Base-by-base conservation (phyloP, 179 eudicot genomes). In the Monotropa hypopitys region DNA sequence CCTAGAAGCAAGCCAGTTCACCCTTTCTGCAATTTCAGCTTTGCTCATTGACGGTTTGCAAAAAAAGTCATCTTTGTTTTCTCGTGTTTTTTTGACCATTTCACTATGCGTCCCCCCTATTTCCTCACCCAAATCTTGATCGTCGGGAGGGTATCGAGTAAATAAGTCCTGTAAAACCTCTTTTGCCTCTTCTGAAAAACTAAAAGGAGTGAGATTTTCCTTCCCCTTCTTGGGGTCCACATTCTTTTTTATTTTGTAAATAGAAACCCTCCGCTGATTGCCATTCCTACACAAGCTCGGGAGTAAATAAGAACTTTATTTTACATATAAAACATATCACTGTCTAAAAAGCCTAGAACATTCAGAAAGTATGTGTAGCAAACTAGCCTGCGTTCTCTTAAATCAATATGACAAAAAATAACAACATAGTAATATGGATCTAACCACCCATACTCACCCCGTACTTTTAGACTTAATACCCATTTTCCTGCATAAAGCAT, bases 401-500 rank as follows among this genome's bases (percentile, higher is more conserved):
- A 28, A 76, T 46, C 66, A 35, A 23, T 50, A 42, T 35, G n/a
- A 18, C 2, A 46, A 26, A 71, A 33, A 69, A 50, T 8, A 61
- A 43, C 49, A 38, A 7, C 33, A 43, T 42, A 30, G 20, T 15
- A 72, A 21, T 42, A 62, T 7, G 30, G 23, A 43, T 9, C 32
- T 40, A 53, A 42, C 26, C 38, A 71, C 63, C 28, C 16, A 71
- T 32, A 80, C 93, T 88, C 79, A 93, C 98, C 98, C 98, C 1
- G 88, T 50, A 87, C 98, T 91, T 88, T 87, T 88, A 30, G 98
- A 93, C 73, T 7, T 62, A 89, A 93, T 50, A 23, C 93, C 93
- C 90, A 88, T 73, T 79, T 83, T 93, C 79, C 80, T 81, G 79
- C 89, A 78, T 11, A 85, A 71, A 5, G 8, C 32, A 81, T 93